phyloP scores from a whole-genome alignment of 2,329 filamentous ascomycete genomes.

The Beauveria medogensis region DNA sequence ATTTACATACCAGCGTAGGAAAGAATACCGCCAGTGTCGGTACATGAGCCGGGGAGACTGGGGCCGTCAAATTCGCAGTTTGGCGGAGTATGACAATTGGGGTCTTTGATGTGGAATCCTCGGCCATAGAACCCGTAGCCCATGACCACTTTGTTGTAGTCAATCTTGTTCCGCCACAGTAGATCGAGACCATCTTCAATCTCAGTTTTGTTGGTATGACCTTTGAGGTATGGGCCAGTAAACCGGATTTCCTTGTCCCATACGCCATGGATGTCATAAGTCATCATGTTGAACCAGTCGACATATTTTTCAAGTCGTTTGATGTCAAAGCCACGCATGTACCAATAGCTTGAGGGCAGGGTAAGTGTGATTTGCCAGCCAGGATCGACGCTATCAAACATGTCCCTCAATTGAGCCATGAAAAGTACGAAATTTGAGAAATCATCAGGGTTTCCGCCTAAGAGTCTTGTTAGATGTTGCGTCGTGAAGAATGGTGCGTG shows the following conservation, averaged over 20 bases:
- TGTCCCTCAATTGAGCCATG: background rate
- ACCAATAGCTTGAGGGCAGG: conserved; percentile 21
- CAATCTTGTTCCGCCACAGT: conserved; percentile 32
- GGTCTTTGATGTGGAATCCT: conserved; percentile 11
- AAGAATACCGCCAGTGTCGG: conserved; percentile 22
- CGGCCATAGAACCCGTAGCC: conserved; percentile 33
- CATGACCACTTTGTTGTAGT: conserved; percentile 29
- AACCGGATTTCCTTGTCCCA: conserved; percentile 23
- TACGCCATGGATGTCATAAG: conserved; percentile 34
- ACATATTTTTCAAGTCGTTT: conserved; percentile 16
- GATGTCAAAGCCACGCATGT: conserved; percentile 21
- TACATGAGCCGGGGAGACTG: conserved; percentile 19
- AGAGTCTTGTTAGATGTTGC: background rate
- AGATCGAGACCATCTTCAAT: conserved; percentile 30
- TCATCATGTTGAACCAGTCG: conserved; percentile 38
- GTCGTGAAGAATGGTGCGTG: background rate
- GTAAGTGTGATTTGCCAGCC: conserved; percentile 7
- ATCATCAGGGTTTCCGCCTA: background rate
- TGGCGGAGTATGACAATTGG: background rate
- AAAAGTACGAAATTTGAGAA: background rate
- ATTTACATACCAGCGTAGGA: conserved; percentile 12
- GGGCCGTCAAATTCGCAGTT: conserved; percentile 16
- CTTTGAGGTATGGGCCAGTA: conserved; percentile 21
- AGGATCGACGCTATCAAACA: background rate
- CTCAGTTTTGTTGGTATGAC: conserved; percentile 33